Percentiles rank a stretch among this genome's conserved stretches.
Conservation (phyloP, 495 filamentous ascomycete genomes). For the Penicillium argentinense region DNA sequence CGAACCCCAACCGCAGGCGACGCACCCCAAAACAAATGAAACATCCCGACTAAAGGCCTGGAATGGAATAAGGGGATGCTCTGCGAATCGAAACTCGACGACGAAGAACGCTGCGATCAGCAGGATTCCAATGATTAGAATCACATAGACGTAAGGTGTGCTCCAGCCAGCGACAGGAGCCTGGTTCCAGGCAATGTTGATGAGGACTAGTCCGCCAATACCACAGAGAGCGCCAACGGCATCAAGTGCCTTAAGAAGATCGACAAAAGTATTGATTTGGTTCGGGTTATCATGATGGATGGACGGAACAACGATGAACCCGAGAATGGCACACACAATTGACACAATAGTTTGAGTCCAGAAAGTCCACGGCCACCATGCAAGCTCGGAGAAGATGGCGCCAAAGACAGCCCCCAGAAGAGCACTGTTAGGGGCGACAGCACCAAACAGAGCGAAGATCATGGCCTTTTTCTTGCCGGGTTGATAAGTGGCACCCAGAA, state of each 20-base stretch:
- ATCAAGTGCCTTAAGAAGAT: slow-evolving; percentile 42
- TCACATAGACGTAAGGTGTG: slow-evolving; percentile 44
- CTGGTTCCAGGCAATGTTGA: slow-evolving; percentile 55
- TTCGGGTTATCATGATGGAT: slow-evolving; percentile 21
- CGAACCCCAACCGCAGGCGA: slow-evolving; percentile 48
- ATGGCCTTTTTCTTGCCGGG: slow-evolving; percentile 60
- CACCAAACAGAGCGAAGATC: slow-evolving; percentile 64
- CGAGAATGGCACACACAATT: slow-evolving; percentile 36
- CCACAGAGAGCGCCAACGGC: slow-evolving; percentile 51
- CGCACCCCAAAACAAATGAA: slow-evolving; percentile 44
- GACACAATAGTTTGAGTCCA: slow-evolving; percentile 54
- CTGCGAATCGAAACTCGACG: slow-evolving; percentile 36
- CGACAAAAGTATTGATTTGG: slow-evolving; percentile 2
- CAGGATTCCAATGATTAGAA: slow-evolving; percentile 45
- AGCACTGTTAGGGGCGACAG: slow-evolving; percentile 56
- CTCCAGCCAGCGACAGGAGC: slow-evolving; percentile 45
- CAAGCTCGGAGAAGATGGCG: slow-evolving; percentile 48
- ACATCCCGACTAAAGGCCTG: slow-evolving; percentile 36
- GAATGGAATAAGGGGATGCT: slow-evolving; percentile 47
- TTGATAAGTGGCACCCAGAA: slow-evolving; percentile 58
- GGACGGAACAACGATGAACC: slow-evolving; percentile 49
- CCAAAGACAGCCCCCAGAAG: slow-evolving; percentile 52
- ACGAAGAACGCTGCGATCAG: slow-evolving; percentile 40
- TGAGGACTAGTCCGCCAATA: slow-evolving; percentile 55
- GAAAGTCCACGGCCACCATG: slow-evolving; percentile 69